Conservation (phyloP, 139 green algal genomes). For the Deuterostichococcus epilithicus region DNA sequence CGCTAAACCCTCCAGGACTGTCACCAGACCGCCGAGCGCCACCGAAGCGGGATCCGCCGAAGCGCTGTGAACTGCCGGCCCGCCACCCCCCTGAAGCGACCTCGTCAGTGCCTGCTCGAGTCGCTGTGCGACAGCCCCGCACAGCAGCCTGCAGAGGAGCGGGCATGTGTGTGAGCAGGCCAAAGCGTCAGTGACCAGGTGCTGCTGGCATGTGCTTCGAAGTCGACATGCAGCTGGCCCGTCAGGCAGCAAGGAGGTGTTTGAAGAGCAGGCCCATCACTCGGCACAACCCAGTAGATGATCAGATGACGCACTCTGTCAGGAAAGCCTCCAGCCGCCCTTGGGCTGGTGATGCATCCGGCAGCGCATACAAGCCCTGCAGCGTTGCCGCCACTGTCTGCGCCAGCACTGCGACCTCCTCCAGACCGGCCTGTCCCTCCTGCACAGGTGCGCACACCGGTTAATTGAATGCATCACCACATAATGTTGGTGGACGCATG, state of each 20-base stretch:
- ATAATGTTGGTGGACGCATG: no score
- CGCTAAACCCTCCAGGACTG: background rate
- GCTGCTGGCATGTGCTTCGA: no score
- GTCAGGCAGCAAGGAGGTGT: background rate
- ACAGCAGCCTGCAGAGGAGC: background rate
- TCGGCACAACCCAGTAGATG: no score
- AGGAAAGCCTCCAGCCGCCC: conserved; percentile 15
- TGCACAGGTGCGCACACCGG: no score
- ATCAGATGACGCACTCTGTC: background rate
- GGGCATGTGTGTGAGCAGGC: no score
- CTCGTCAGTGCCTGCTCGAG: background rate
- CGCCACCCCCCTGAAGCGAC: no score
- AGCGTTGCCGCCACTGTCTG: background rate
- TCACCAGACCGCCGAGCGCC: background rate
- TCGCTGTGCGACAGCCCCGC: background rate
- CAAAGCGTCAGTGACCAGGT: no score
- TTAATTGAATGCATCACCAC: background rate
- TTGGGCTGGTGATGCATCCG: background rate
- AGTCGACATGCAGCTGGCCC: background rate
- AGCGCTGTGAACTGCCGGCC: no score
- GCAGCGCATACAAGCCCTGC: conserved; percentile 3
- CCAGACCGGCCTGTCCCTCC: background rate
- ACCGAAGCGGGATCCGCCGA: conserved; percentile 31
- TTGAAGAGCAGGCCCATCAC: no score
- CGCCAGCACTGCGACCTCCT: background rate